Evolutionary conservation across 208 protist genomes (phyloP), one percentile per base, ranked within the genome.

Genomic region (Phytomonas sp.): DNA sequence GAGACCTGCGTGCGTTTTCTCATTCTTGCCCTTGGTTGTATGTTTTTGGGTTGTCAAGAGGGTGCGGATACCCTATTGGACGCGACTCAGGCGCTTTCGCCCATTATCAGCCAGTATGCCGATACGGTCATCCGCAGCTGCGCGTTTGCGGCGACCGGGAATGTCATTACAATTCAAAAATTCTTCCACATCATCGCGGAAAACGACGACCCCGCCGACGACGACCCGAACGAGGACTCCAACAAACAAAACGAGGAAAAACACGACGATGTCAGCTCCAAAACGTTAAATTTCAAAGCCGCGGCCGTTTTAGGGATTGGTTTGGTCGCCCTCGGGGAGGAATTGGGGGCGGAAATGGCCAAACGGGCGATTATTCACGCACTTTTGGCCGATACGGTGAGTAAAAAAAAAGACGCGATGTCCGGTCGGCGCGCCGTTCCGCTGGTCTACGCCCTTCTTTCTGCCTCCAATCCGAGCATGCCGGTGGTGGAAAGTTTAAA

Each of bases 121-220:
- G 77, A 88, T 63, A 87, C 98, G 23, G 97, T 98, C 1, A 74
- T 99, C 16, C 94, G 97, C 60, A 93, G 91, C 34, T 99, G 97
- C 71, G 98, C 99, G 2, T 99, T 99, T 79, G 98, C 98, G 14
- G 98, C 96, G 12, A 99, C 97, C 6, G 98, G 98, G 52, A 99
- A 99, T 77, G 98, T 99, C 12, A 83, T 99, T 5, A 93, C 98
- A 45, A 96, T 99, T 61, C 98, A 99, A 84, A 89, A 96, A 45
- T 80, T 99, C 65, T 93, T 99, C 63, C 89, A 97, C 72, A 93
- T 93, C 42, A 89, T 99, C 32, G 91, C 97, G n/a, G 93, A 97
- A 67, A 97, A 88, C 65, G 80, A 89, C n/a, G 82, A 89, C 23
- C 52, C 63, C 6, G 78, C 79, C 14, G 81, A 91, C 31, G 71